phyloP scores from a whole-genome alignment of 352 stramenopile species.

The Globisporangium nagaii region DNA sequence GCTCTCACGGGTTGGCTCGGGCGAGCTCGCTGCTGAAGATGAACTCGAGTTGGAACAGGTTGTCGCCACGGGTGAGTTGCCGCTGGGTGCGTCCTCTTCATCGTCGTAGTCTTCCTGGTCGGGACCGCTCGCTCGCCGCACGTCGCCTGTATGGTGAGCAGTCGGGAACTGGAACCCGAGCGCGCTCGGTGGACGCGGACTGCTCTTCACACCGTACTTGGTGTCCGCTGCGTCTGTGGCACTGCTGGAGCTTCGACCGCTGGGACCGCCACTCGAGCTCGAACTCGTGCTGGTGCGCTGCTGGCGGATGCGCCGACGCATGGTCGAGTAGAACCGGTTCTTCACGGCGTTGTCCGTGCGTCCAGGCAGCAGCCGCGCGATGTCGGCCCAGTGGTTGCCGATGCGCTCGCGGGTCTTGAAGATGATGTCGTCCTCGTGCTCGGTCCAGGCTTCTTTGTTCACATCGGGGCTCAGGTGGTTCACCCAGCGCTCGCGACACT shows the following conservation, averaged over 20 bases:
- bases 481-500: slow-evolving; percentile 96
- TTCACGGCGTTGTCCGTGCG: slow-evolving; percentile 97
- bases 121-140: too few species aligned
- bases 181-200: not conserved
- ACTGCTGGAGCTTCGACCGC: not conserved
- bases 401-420: slow-evolving; percentile 70
- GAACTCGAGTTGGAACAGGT: not conserved
- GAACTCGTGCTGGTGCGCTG: slow-evolving; percentile 27
- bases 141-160: not conserved
- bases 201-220: not conserved
- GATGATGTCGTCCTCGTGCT: slow-evolving; percentile 89
- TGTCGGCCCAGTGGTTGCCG: slow-evolving; percentile 97
- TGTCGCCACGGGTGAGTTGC: not conserved
- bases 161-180: not conserved
- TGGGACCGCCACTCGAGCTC: not conserved
- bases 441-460: slow-evolving; percentile 92
- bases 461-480: slow-evolving; percentile 95
- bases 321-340: slow-evolving; percentile 91
- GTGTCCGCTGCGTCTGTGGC: too few species aligned
- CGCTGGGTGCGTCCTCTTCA: not conserved
- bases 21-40: not conserved
- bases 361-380: slow-evolving; percentile 92
- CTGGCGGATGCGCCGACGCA: slow-evolving; percentile 56
- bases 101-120: not conserved
- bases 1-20: not conserved